Evolutionary conservation across 257 asterid species (phyloP), one percentile per base, ranked within the genome.

Genomic region (Ophiorrhiza pumila): DNA sequence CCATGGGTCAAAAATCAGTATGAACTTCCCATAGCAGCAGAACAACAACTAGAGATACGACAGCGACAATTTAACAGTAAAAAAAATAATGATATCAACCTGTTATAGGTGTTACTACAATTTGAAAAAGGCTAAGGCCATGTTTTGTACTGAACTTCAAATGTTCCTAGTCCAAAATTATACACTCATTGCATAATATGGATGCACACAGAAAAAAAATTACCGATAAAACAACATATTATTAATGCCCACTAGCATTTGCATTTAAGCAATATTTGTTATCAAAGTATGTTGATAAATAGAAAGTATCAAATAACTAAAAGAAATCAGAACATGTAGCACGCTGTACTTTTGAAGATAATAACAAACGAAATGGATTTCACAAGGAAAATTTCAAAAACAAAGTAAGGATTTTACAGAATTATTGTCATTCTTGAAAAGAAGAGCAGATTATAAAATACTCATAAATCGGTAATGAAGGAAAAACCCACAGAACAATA

Each of bases 401-500:
- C 13, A 13, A n/a, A n/a, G n/a, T n/a, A 29, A 39, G 35, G 8
- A 35, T 20, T 25, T 25, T 0, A 27, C n/a, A 41, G 32, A 43
- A 65, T 22, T 5, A 43, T 43, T 34, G 41, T 25, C 49, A 55
- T 42, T 4, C 4, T 37, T 23, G 4, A 23, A 42, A 65, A 37
- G 39, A 65, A 65, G 14, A 1, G 52, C 9, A 22, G 15, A 62
- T 20, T 17, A 2, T n/a, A 20, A 6, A 61, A 27, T n/a, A 17
- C 63, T 65, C 60, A 69, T 47, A 63, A 75, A 69, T 20, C 23
- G 65, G 58, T 32, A 18, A 18, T 22, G 20, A 47, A 46, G 22
- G 13, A 66, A 5, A 71, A 71, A 89, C 96, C 87, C 80, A 93
- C 98, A 18, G 98, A 93, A 80, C n/a, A n/a, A n/a, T n/a, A n/a